Percentiles rank a stretch among this genome's conserved stretches.
Conservation (phyloP, 805 yeast genomes). For the Schwanniomyces vanrijiae region DNA sequence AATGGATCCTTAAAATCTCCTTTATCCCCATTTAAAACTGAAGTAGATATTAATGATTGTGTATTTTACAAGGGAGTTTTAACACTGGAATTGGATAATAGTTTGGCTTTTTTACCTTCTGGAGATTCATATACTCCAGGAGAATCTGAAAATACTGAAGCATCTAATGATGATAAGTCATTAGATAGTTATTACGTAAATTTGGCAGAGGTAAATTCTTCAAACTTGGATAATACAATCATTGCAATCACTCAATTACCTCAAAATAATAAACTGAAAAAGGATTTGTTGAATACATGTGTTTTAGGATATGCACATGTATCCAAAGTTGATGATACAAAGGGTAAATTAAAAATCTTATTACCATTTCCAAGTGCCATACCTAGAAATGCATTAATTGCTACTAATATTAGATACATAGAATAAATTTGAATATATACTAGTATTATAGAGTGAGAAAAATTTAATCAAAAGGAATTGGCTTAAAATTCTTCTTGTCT, state of each 20-base stretch:
- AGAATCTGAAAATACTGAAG: conserved; percentile 20
- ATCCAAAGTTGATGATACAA: conserved; percentile 71
- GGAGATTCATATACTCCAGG: conserved; percentile 42
- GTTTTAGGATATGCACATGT: conserved; percentile 80
- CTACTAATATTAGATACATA: conserved; percentile 78
- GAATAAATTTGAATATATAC: conserved; percentile 50
- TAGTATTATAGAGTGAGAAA: not conserved
- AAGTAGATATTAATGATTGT: conserved; percentile 62
- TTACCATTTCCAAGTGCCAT: conserved; percentile 86
- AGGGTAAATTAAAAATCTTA: conserved; percentile 64
- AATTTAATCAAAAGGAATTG: conserved; percentile 65
- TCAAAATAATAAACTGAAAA: conserved; percentile 40
- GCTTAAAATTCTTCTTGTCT: conserved; percentile 25
- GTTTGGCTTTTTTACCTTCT: conserved; percentile 40
- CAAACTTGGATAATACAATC: conserved; percentile 71
- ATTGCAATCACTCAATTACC: conserved; percentile 55
- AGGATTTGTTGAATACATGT: conserved; percentile 53
- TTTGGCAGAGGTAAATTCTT: conserved; percentile 46
- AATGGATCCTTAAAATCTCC: conserved; percentile 70
- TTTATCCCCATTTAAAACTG: conserved; percentile 83
- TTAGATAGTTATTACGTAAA: conserved; percentile 33
- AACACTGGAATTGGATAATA: conserved; percentile 34
- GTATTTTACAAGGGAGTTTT: conserved; percentile 61
- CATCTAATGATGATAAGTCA: conserved; percentile 23
- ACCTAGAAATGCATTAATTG: conserved; percentile 70